Evolutionary conservation across 495 filamentous ascomycete genomes (phyloP).

Genomic region (Penicillium coffeae): DNA sequence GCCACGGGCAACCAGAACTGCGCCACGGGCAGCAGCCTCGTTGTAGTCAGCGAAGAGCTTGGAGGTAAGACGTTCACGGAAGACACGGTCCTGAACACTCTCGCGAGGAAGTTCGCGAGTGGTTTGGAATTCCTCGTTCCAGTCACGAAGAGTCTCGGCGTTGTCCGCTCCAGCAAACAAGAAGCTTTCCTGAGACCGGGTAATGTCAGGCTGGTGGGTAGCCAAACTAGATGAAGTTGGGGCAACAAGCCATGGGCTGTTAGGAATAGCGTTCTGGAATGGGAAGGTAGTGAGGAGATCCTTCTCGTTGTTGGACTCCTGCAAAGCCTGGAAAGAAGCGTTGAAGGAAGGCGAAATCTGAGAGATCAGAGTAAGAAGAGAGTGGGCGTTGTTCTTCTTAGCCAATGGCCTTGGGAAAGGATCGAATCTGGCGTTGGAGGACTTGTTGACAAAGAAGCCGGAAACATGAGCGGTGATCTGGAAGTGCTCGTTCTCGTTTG

Average conservation of each 20-base stretch:
- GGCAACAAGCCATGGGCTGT: conserved; percentile 88
- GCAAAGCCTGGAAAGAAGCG: conserved; percentile 64
- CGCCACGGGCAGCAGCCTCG: conserved; percentile 88
- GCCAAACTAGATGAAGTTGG: conserved; percentile 56
- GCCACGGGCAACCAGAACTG: conserved; percentile 87
- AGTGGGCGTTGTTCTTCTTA: conserved; percentile 73
- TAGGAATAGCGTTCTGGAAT: conserved; percentile 86
- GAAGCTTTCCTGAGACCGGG: conserved; percentile 89
- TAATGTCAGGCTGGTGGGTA: conserved; percentile 75
- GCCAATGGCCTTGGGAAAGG: conserved; percentile 68
- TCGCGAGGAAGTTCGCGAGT: conserved; percentile 91
- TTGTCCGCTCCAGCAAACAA: conserved; percentile 86
- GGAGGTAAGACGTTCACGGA: conserved; percentile 86
- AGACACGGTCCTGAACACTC: conserved; percentile 90
- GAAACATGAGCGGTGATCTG: conserved; percentile 91
- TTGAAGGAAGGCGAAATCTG: conserved; percentile 80
- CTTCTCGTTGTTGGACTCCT: conserved; percentile 74
- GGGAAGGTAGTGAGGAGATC: conserved; percentile 92
- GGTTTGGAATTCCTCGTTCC: conserved; percentile 99
- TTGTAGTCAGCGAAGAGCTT: conserved; percentile 98
- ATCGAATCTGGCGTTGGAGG: conserved; percentile 86
- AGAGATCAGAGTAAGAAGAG: conserved; percentile 74
- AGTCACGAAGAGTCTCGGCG: conserved; percentile 89
- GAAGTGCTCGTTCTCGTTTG: conserved; percentile 86
- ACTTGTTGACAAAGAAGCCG: conserved; percentile 96